Percentiles rank a stretch among this genome's conserved stretches.
Conservation (phyloP, 768 basidiomycete species). For the Candolleomyces eurysporus region DNA sequence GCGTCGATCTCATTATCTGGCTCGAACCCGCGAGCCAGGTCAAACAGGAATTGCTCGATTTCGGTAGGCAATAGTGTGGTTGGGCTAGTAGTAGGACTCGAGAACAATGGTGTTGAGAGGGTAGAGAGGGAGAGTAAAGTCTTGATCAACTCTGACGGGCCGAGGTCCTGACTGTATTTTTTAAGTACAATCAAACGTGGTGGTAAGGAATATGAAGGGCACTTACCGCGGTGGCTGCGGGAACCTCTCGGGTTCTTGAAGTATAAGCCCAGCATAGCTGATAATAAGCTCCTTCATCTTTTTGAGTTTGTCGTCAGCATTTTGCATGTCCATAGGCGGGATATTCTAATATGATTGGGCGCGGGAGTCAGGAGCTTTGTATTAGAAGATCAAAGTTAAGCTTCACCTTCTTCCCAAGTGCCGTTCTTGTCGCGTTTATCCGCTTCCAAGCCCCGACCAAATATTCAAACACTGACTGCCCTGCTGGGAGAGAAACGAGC, state of each 20-base stretch:
- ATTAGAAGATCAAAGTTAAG: background rate
- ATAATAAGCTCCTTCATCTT: constrained; percentile 81
- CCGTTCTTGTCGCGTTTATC: constrained; percentile 52
- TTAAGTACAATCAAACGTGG: background rate
- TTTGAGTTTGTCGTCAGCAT: constrained; percentile 63
- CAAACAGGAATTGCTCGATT: constrained; percentile 78
- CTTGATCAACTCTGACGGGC: constrained; percentile 76
- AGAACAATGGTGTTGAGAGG: constrained; percentile 62
- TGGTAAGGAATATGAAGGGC: background rate
- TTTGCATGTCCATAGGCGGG: constrained; percentile 57
- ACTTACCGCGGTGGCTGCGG: constrained; percentile 79
- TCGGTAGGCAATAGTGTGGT: constrained; percentile 63
- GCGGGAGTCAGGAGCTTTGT: background rate
- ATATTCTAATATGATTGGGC: constrained; percentile 42
- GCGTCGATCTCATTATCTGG: constrained; percentile 74
- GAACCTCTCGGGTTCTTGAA: constrained; percentile 95
- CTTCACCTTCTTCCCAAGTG: constrained; percentile 64
- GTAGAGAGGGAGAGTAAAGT: constrained; percentile 76
- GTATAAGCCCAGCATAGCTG: constrained; percentile 82
- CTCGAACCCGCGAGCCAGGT: constrained; percentile 79
- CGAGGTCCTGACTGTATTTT: constrained; percentile 58
- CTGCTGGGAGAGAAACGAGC: constrained; percentile 69
- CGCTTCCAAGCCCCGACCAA: constrained; percentile 92
- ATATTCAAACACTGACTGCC: constrained; percentile 87
- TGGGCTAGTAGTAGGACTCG: constrained; percentile 42